A percentile compares a stretch with the other conserved stretches of the same genome.
Conservation (phyloP, 768 basidiomycete species). For the Lactarius sp. region DNA sequence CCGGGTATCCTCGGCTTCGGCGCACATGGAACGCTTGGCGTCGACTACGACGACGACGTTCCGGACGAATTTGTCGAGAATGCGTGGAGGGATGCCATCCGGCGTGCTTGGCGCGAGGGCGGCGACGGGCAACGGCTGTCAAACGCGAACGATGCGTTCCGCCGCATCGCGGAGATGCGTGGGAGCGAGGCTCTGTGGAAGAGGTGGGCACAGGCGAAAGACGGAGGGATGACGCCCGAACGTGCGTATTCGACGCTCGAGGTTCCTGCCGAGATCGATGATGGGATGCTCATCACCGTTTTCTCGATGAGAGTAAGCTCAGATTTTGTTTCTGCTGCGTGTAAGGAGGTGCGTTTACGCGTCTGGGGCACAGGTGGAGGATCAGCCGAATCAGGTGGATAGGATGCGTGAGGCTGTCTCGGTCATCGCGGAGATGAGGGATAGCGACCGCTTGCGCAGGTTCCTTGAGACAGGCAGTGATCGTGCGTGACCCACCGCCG, state of each 20-base stretch:
- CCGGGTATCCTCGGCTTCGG: constrained; percentile 62
- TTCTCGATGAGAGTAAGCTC: constrained; percentile 59
- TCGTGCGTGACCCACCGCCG: constrained; percentile 48
- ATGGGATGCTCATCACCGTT: constrained; percentile 70
- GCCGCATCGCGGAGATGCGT: constrained; percentile 60
- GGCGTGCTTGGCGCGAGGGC: constrained; percentile 49
- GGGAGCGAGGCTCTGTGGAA: constrained; percentile 47
- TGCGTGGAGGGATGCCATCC: constrained; percentile 59
- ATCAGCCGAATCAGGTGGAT: constrained; percentile 60
- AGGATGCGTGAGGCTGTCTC: constrained; percentile 68
- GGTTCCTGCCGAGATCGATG: constrained; percentile 65
- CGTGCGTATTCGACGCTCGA: constrained; percentile 70
- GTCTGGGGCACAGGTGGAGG: constrained; percentile 50
- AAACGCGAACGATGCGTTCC: constrained; percentile 62
- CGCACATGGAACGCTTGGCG: constrained; percentile 46
- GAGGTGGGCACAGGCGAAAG: constrained; percentile 51
- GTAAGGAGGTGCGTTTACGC: constrained; percentile 15
- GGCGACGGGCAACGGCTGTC: constrained; percentile 44
- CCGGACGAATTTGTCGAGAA: constrained; percentile 64
- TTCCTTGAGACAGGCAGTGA: constrained; percentile 65
- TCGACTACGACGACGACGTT: constrained; percentile 69
- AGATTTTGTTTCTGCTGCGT: constrained; percentile 24
- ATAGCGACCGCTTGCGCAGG: constrained; percentile 64
- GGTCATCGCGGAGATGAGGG: constrained; percentile 68
- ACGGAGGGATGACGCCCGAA: constrained; percentile 58